Evolutionary conservation across 805 yeast genomes (phyloP), one percentile per base, ranked within the genome.

Genomic region (Kodamaea hsintzibuensis): DNA sequence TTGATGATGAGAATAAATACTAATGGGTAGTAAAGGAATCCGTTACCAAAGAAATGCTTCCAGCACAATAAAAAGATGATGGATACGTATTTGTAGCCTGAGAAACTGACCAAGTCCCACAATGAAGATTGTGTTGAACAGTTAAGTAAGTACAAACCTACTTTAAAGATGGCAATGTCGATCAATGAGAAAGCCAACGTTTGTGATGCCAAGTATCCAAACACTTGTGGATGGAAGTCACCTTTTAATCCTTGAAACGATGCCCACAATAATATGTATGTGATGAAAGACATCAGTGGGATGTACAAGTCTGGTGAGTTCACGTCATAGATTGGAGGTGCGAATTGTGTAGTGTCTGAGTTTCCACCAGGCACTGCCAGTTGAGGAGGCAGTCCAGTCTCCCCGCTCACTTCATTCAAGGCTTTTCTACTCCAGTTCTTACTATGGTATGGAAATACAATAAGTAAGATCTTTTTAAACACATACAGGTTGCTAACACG

Each of bases 281-380:
- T 91, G 49, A 91, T 82, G 62, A 88, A 82, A 1, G 97, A 89
- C 98, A 96, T 95, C 56, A 89, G 72, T 5, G 99, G 99, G 52
- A 95, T 89, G 70, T 95, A 95, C 76, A 95, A 80, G 68, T 95
- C 99, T 2, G 99, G 99, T 0, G 98, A 96, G 65, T 96, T 95
- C 54, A 87, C 79, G 67, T 95, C 99, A 57, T 88, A 89, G 46
- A 81, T 72, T 13, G 99, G 97, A 9, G 89, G 84, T 1, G 90
- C 86, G 68, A 79, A 90, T 27, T 40, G 51, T 19, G 22, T 17
- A 67, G 60, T 30, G 68, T 71, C 67, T 7, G 66, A 10, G 18
- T 27, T 49, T 8, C 35, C 44, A 14, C 18, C 42, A 2, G 49
- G 33, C 13, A 16, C 42, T 7, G 51, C 46, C 47, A 42, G 19